Base-by-base conservation (phyloP, 176 grass and related monocot genomes). In the Alopecurus myosuroides region DNA sequence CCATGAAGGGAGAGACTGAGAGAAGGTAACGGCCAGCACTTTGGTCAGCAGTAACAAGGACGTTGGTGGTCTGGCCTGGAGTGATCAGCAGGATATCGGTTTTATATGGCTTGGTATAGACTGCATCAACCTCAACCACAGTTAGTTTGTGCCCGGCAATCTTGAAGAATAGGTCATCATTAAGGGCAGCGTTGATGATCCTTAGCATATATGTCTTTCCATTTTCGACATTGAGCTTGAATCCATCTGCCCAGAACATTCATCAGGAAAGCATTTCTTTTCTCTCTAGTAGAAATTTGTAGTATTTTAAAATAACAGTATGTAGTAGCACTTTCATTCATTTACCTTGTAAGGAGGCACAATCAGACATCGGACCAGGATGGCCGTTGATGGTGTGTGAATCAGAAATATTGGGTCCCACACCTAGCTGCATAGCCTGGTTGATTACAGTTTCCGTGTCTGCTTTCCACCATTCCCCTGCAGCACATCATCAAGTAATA, bases 141-240 rank as follows among this genome's bases (percentile, higher is more conserved):
- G 88, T 95, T 56, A 95, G 51, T 37, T 78, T 25, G 19, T 92
- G 93, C 7, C 86, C 84, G 0, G 94, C 90, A 45, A 95, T 82
- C 86, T 87, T 92, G 70, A 95, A 86, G 41, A 95, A 95, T 26
- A 93, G 82, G 15, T 95, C 90, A 15, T 95, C 94, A 77, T 95
- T 95, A 57, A 95, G 80, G 0, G 88, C 94, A 63, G 94, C 94
- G 29, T 95, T 95, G 90, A 95, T 89, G 82, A 94, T 92, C 52
- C 92, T 87, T 17, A 94, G 89, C 81, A 94, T 79, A 78, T 92
- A 94, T 4, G 72, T 94, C 78, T 85, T 92, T 31, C 89, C 87
- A 56, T 73, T 89, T 44, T 94, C 84, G 40, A 94, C 92, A 23
- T 83, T 60, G 40, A 94, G 58, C 66, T 79, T 92, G 81, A 82